These are phyloP conservation scores for Globisporangium splendens DNA, from an alignment of 352 stramenopile genomes.

Conservation along the genomic window DNA sequence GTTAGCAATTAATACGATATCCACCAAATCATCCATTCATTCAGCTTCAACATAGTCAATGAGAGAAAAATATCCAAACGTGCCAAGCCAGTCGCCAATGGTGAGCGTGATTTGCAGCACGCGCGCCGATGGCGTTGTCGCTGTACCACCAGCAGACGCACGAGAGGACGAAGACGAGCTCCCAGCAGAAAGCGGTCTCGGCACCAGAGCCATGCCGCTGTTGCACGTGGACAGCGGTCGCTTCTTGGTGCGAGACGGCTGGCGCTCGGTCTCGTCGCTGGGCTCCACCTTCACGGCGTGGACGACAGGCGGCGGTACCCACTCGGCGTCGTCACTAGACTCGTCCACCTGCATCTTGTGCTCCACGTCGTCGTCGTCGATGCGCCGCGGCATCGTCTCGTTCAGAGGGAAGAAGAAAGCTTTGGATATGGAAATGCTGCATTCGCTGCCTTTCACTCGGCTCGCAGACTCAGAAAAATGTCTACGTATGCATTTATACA, in stretches of 20 bases:
- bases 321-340: not conserved
- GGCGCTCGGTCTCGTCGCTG: not conserved
- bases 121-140: not conserved
- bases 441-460: too few relatives aligned
- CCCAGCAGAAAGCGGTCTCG: not conserved
- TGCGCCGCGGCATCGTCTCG: too few relatives aligned
- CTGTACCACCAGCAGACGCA: not conserved
- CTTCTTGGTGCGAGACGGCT: too few relatives aligned
- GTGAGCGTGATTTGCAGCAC: conserved; percentile 11
- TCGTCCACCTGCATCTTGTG: not conserved
- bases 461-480: too few relatives aligned
- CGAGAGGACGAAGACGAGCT: not conserved
- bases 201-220: too few relatives aligned
- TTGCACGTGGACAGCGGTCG: too few relatives aligned
- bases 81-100: conserved; percentile 12
- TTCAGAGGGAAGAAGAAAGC: too few relatives aligned
- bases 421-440: too few relatives aligned
- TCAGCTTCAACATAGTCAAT: not conserved
- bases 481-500: too few relatives aligned
- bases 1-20: not conserved
- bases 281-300: not conserved
- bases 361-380: not conserved
- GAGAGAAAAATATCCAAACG: not conserved
- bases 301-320: too few relatives aligned
- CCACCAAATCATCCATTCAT: too few relatives aligned